Base-by-base conservation (phyloP, 2,329 filamentous ascomycete genomes). In the Ascochyta fabae region DNA sequence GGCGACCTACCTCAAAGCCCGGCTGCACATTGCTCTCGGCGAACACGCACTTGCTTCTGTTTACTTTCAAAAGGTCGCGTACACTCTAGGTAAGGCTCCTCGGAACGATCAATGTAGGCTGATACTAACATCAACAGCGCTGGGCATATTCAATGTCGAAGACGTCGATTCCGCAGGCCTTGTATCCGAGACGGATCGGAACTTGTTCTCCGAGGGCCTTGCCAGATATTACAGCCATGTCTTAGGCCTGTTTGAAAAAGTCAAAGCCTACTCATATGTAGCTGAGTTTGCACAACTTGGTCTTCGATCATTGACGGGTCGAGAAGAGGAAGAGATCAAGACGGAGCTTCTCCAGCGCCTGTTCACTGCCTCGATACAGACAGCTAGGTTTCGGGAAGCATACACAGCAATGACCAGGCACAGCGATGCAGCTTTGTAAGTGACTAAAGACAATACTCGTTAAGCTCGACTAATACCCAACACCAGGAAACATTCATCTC, bases 221-320 rank as follows among this genome's bases (percentile, higher is more conserved):
- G 84, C 91, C 5, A 87, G 85, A 60, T 99, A 97, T 77, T 96
- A 96, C 74, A 86, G 88, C 38, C 95, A 99, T 73, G 85, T 98
- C 46, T 84, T 93, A 12, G 83, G 86, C 19, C 82, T 99, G 1
- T 98, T 90, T 69, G 93, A 97, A 72, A 85, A 85, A 64, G 84
- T 86, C 39, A 89, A 88, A 64, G 87, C 88, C 0, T 91, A 90
- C 73, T 89, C 90, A 1, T 90, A 89, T 67, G 91, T 96, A 36
- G 85, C 92, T 6, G 91, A 96, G 62, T 97, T 96, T 79, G 88
- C 91, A 35, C 84, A 86, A 35, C 79, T 93, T 23, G 88, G 90
- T 6, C 79, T 96, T 38, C 62, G 64, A 33, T 68, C 65, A 6
- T 34, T 74, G 48, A 59, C 56, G 35, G 67, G 69, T 26, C 61